Percentiles rank a stretch among this genome's conserved stretches.
These are phyloP conservation scores for Vaucheria bursata DNA, from an alignment of 352 stramenopile species.

Conservation along the genomic window DNA sequence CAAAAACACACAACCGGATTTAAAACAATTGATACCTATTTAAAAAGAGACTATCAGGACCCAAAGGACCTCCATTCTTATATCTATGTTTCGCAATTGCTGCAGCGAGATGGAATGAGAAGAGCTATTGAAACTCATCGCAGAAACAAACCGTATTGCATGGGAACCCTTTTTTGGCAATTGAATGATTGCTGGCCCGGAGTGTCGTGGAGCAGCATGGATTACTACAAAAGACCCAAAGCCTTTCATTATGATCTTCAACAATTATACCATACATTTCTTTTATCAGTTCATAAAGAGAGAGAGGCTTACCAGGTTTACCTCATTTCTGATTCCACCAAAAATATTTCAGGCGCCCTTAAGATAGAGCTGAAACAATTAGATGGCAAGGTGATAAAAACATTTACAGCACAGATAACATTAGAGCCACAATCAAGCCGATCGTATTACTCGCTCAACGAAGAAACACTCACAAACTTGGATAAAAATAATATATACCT, in stretches of 20 bases:
- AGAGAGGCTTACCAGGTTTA: too few relatives aligned
- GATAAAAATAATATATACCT: too few relatives aligned
- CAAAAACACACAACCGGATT: neutral
- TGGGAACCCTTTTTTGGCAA: constrained; percentile 74
- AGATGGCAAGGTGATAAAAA: too few relatives aligned
- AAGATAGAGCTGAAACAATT: too few relatives aligned
- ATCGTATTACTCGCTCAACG: too few relatives aligned
- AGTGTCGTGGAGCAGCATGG: constrained; percentile 69
- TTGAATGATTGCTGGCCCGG: constrained; percentile 73
- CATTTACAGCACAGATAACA: too few relatives aligned
- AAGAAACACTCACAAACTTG: too few relatives aligned
- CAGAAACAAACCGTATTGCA: constrained; percentile 29
- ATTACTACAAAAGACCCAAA: constrained; percentile 67
- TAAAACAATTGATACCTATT: neutral
- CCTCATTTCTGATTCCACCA: too few relatives aligned
- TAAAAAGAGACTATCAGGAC: neutral
- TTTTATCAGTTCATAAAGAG: constrained; percentile 49
- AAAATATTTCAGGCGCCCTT: too few relatives aligned
- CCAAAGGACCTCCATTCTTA: neutral
- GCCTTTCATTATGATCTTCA: constrained; percentile 65
- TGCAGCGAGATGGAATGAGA: neutral
- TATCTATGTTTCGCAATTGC: neutral
- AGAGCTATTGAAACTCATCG: neutral
- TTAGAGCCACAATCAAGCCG: too few relatives aligned
- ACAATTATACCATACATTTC: constrained; percentile 61